phyloP scores from a whole-genome alignment of 768 basidiomycete species.

The Lactifluus subvellereus region DNA sequence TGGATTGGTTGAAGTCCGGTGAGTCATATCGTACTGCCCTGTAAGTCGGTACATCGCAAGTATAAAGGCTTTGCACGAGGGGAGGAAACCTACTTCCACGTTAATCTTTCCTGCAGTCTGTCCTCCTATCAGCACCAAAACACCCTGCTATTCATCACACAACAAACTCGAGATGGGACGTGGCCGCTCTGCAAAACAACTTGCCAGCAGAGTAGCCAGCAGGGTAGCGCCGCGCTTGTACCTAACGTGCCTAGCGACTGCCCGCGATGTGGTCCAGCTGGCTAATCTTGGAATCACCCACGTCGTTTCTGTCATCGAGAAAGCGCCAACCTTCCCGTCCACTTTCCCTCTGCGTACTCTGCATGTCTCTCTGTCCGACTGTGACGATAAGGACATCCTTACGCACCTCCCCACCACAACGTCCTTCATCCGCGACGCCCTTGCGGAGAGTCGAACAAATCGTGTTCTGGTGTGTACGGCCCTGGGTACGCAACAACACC shows the following conservation, averaged over 20 bases:
- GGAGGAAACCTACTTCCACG: too few species aligned
- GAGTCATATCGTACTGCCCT: too few species aligned
- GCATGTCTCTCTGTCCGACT: slow-evolving; percentile 48
- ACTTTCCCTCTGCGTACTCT: slow-evolving; percentile 37
- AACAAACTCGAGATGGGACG: background rate
- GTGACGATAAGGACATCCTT: slow-evolving; percentile 37
- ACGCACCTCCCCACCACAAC: slow-evolving; percentile 45
- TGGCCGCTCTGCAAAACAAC: slow-evolving; percentile 5
- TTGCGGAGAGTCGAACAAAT: slow-evolving; percentile 38
- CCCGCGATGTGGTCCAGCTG: slow-evolving; percentile 43
- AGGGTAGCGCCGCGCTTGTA: slow-evolving; percentile 49
- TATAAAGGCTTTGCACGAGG: too few species aligned
- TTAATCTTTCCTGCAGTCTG: too few species aligned
- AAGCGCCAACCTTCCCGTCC: slow-evolving; percentile 40
- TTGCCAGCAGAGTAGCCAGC: slow-evolving; percentile 19
- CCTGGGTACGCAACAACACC: background rate
- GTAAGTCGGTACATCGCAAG: too few species aligned
- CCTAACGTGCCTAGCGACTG: slow-evolving; percentile 57
- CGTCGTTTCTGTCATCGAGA: slow-evolving; percentile 59
- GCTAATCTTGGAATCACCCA: slow-evolving; percentile 62
- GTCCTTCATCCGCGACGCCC: slow-evolving; percentile 45
- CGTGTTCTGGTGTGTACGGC: slow-evolving; percentile 43
- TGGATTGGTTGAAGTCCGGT: too few species aligned
- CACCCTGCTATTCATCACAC: background rate
- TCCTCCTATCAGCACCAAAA: background rate